Base-by-base conservation (phyloP, 257 asterid genomes). In the Ilex aquifolium region DNA sequence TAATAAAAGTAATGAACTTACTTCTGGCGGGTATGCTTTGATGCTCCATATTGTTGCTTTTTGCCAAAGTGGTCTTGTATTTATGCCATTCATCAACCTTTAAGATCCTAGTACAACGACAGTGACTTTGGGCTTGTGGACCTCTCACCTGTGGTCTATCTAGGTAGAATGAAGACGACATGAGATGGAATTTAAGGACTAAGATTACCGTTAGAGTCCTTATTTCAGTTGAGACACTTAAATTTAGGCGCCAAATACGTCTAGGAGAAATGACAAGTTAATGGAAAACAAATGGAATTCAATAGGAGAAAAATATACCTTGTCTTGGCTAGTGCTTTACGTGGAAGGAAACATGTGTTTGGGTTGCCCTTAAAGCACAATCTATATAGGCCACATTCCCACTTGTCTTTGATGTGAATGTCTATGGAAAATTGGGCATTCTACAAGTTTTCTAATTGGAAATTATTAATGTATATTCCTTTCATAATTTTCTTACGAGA, bases 351-450 rank as follows among this genome's bases (percentile, higher is more conserved):
- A 32, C 31, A 55, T 16, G 54, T 51, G n/a, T 59, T 44, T 69
- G 56, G 76, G 77, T 70, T 76, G 60, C 64, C 57, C 76, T 78
- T 74, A 65, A 78, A 74, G 83, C 79, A 78, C 44, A 74, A 65
- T 64, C 77, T 56, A 69, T 61, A 65, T 57, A 36, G 42, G 42
- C 42, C 42, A 36, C 42, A 36, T 36, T 36, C 7, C 42, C 2
- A 36, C 71, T 60, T 72, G 30, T 50, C 62, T 7, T 46, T 63
- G 62, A 67, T 55, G 75, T 69, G 56, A 61, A 60, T 56, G 30
- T 8, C 4, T 3, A 32, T 4, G 14, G 7, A 8, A 36, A 4
- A 36, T 36, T 36, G 27, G 27, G 27, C 27, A 21, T 21, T 21
- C 27, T 21, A 21, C 27, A 21, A 21, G 27, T 21, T 21, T 21